These are phyloP conservation scores for Cryptosporidium sp. DNA, from an alignment of 169 alveolate genomes.

Conservation along the genomic window DNA sequence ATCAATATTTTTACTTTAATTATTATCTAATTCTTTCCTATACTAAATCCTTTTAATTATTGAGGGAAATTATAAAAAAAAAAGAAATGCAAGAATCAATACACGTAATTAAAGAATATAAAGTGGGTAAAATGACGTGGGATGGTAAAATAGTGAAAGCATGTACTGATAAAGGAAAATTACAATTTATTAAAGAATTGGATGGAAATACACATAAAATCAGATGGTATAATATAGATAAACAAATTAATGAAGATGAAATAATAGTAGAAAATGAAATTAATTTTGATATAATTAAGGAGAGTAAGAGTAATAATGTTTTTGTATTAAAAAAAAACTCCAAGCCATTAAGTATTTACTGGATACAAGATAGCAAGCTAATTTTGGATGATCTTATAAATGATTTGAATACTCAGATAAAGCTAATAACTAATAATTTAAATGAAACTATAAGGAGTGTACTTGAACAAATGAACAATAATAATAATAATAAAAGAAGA, in stretches of 20 bases:
- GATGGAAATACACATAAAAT: background rate
- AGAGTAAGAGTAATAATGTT: constrained; percentile 36
- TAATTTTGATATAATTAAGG: background rate
- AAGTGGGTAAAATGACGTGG: constrained; percentile 58
- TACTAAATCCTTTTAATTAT: background rate
- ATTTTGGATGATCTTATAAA: background rate
- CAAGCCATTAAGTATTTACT: constrained; percentile 1
- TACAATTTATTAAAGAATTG: constrained; percentile 2
- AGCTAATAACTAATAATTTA: background rate
- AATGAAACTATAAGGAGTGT: constrained; percentile 3
- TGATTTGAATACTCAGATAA: constrained; percentile 28
- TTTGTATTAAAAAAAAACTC: constrained; percentile 28
- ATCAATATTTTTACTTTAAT: background rate
- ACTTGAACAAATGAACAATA: background rate
- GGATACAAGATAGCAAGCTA: constrained; percentile 39
- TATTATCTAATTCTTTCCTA: background rate
- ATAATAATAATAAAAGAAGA: background rate
- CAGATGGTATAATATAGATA: constrained; percentile 54
- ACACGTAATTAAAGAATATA: constrained; percentile 28
- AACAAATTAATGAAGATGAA: constrained; percentile 2
- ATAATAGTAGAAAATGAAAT: background rate
- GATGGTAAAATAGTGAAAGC: constrained; percentile 62
- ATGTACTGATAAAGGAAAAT: constrained; percentile 29
- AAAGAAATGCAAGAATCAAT: background rate
- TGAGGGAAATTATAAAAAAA: background rate